These are phyloP conservation scores for Lathyrus sativus DNA, from an alignment of 306 rosid genomes.

Conservation along the genomic window DNA sequence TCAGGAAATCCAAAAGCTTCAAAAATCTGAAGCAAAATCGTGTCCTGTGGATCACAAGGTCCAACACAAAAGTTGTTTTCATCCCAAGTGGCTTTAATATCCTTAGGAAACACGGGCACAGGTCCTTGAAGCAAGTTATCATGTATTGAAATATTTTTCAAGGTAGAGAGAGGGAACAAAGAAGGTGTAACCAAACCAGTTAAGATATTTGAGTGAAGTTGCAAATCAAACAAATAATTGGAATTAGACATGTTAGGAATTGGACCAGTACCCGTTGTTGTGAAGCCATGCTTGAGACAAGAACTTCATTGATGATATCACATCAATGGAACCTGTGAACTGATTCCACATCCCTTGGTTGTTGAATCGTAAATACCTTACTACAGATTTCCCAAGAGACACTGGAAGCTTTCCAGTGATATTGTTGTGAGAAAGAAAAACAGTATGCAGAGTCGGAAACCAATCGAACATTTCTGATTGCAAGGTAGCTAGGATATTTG, in stretches of 20 bases:
- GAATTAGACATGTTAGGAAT: neutral
- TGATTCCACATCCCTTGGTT: neutral
- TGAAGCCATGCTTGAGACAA: neutral
- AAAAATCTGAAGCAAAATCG: neutral
- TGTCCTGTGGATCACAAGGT: neutral
- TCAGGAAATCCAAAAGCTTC: neutral
- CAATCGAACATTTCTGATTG: neutral
- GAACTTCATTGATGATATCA: neutral
- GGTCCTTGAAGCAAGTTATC: neutral
- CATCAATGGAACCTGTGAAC: neutral
- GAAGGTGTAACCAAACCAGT: neutral
- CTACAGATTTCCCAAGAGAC: neutral
- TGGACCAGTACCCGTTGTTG: neutral
- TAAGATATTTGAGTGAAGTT: neutral
- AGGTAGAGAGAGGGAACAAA: neutral
- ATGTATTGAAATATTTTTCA: neutral
- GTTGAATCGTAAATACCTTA: neutral
- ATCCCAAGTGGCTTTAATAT: neutral
- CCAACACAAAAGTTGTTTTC: neutral
- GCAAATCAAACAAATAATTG: neutral
- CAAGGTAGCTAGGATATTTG: slow-evolving; percentile 44
- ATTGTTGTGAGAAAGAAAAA: neutral
- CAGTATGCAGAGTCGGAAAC: neutral
- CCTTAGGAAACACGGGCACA: neutral
- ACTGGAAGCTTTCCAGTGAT: neutral